A percentile compares a stretch with the other conserved stretches of the same genome.
These are phyloP conservation scores for Boletus pseudo-olivaceus DNA, from an alignment of 768 basidiomycete species.

Conservation along the genomic window DNA sequence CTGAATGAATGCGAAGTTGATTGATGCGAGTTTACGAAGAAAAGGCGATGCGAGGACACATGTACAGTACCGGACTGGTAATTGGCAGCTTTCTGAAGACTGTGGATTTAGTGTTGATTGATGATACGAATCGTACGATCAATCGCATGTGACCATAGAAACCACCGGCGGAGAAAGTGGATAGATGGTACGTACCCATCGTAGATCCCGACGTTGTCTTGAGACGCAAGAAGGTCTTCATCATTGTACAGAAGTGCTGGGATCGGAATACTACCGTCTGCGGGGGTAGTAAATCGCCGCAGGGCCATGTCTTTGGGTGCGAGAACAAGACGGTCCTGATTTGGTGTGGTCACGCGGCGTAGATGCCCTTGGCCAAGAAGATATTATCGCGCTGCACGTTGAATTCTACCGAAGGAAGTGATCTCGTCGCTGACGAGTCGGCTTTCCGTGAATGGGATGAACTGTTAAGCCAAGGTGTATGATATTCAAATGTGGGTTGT, in stretches of 20 bases:
- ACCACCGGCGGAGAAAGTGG: slow-evolving; percentile 2
- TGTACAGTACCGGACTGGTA: slow-evolving; percentile 74
- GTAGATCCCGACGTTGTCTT: slow-evolving; percentile 86
- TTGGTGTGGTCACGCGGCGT: background rate
- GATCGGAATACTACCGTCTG: slow-evolving; percentile 79
- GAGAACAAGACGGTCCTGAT: slow-evolving; percentile 4
- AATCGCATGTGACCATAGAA: slow-evolving; percentile 18
- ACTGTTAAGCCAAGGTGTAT: slow-evolving; percentile 2
- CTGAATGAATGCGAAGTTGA: slow-evolving; percentile 58
- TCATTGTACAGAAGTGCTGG: slow-evolving; percentile 75
- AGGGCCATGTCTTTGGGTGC: slow-evolving; percentile 44
- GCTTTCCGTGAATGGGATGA: slow-evolving; percentile 1
- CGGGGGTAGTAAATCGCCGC: slow-evolving; percentile 48
- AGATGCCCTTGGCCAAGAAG: background rate
- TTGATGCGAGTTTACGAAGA: slow-evolving; percentile 65
- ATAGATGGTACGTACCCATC: slow-evolving; percentile 63
- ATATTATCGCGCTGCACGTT: background rate
- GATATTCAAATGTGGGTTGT: slow-evolving; percentile 2
- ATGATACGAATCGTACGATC: slow-evolving; percentile 19
- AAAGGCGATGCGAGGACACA: slow-evolving; percentile 79
- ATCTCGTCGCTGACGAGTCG: slow-evolving; percentile 7
- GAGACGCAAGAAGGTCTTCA: slow-evolving; percentile 69
- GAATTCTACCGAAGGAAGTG: slow-evolving; percentile 13
- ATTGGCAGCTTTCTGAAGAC: slow-evolving; percentile 74
- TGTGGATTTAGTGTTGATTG: slow-evolving; percentile 39